Evolutionary conservation across 2,329 filamentous ascomycete species (phyloP).

Genomic region (Epichloe aotearoae): DNA sequence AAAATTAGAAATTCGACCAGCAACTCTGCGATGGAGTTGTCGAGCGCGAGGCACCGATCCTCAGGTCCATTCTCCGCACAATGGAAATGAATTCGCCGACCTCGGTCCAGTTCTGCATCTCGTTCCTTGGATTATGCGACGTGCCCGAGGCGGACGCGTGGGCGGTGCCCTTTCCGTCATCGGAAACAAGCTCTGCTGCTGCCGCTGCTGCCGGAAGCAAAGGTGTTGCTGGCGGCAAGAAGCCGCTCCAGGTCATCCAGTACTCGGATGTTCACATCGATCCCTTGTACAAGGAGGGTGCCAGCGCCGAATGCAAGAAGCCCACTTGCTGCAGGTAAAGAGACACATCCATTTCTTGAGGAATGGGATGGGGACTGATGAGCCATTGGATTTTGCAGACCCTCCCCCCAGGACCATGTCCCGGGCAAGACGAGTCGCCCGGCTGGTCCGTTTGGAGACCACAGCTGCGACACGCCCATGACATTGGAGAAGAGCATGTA

Average conservation of each 20-base stretch:
- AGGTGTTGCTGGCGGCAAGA: slow-evolving; percentile 26
- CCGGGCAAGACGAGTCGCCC: slow-evolving; percentile 31
- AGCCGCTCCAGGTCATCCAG: slow-evolving; percentile 40
- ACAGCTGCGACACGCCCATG: slow-evolving; percentile 36
- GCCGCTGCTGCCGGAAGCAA: slow-evolving; percentile 1
- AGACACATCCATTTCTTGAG: background rate
- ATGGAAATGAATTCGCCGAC: slow-evolving; percentile 35
- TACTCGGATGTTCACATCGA: slow-evolving; percentile 48
- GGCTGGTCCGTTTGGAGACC: slow-evolving; percentile 36
- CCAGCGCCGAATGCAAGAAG: slow-evolving; percentile 40
- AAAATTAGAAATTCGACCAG: slow-evolving; percentile 29
- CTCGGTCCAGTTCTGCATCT: slow-evolving; percentile 36
- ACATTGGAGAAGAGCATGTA: slow-evolving; percentile 41
- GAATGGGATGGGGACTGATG: slow-evolving; percentile 17
- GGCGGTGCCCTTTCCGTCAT: slow-evolving; percentile 28
- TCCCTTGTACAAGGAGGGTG: slow-evolving; percentile 36
- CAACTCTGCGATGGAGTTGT: slow-evolving; percentile 42
- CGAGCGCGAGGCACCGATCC: slow-evolving; percentile 35
- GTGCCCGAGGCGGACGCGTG: slow-evolving; percentile 31
- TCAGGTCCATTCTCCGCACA: slow-evolving; percentile 32
- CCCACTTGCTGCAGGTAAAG: slow-evolving; percentile 41
- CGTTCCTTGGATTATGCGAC: slow-evolving; percentile 36
- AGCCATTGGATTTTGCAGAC: slow-evolving; percentile 34
- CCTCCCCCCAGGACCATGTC: slow-evolving; percentile 25
- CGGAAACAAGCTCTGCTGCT: slow-evolving; percentile 17